Base-by-base conservation (phyloP, 1,284 basidiomycete genomes). In the Rhodotorula glutinis region DNA sequence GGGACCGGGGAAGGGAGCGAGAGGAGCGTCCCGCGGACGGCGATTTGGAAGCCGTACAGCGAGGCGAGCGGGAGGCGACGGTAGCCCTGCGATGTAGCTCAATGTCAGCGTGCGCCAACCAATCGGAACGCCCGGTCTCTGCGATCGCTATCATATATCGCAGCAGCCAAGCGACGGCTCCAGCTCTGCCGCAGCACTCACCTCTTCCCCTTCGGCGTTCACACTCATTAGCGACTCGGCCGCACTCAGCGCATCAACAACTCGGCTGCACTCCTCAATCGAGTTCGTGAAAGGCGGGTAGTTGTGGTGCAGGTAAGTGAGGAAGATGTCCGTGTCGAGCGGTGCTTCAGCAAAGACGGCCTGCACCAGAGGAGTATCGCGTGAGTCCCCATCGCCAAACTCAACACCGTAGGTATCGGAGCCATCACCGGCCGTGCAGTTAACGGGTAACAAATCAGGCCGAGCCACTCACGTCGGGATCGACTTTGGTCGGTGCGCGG, bases 251-350 rank as follows among this genome's bases (percentile, higher is more conserved):
- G 86, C 86, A 41, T 97, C 93, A 27, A 87, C 80, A 3, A 92
- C 79, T 0, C 81, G 82, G 3, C 84, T 84, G 68, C 87, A 88
- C 67, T 98, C 82, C 7, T 94, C 90, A 0, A 95, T 77, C 33
- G 88, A 85, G 49, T 84, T 80, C 75, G 89, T 92, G 77, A 92
- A 98, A 60, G 87, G 86, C 0, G 88, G 84, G 70, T 93, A 91
- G 77, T 97, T 98, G 76, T 98, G 92, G 72, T 98, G 93, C 4
- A 95, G 83, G 78, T 97, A 99, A 7, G 95, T 80, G 11, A 88
- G 87, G 69, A 95, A 89, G 2, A 96, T 82, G 1, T 90, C 90
- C 0, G 91, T 86, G 77, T 98, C 94, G 53, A 98, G 88, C 0
- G 94, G 92, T 0, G 92, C 88, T 70, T 93, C 89, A 0, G 88